Conservation (phyloP, 331 rosid species). For the Quercus tomentella region DNA sequence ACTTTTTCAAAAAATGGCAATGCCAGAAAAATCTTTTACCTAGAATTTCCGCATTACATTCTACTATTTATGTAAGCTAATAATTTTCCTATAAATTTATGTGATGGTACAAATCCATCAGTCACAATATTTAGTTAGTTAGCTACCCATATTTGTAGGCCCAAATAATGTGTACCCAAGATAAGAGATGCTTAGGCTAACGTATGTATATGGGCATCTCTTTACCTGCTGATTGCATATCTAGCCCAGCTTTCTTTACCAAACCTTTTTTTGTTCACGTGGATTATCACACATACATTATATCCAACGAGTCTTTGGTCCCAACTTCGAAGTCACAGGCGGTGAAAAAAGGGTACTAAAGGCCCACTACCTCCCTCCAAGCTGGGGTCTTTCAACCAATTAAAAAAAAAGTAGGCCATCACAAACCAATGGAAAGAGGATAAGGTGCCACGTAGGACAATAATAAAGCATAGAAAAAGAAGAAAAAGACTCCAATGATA, state of each 20-base stretch:
- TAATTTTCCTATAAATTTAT: too few relatives aligned
- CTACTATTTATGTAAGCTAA: too few relatives aligned
- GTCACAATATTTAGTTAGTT: background rate
- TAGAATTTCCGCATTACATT: too few relatives aligned
- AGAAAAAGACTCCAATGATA: background rate
- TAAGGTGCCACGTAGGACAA: constrained; percentile 27
- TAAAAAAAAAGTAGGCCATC: background rate
- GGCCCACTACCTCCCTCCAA: constrained; percentile 3
- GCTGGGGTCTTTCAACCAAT: constrained; percentile 18
- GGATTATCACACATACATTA: background rate
- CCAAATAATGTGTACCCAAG: background rate
- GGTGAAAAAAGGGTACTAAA: background rate
- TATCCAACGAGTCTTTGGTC: background rate
- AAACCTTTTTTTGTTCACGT: constrained; percentile 6
- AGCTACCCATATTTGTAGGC: background rate
- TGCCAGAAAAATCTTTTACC: too few relatives aligned
- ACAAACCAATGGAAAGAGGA: constrained; percentile 26
- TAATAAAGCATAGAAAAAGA: background rate
- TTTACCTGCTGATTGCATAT: background rate
- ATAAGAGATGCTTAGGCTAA: background rate
- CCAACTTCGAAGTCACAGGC: background rate
- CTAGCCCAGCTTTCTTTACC: background rate
- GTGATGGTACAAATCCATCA: too few relatives aligned
- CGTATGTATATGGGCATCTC: background rate
- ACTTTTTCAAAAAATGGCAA: too few relatives aligned